These are phyloP conservation scores for Ceratopteris richardii DNA, from an alignment of 75 land plant species.

Conservation along the genomic window DNA sequence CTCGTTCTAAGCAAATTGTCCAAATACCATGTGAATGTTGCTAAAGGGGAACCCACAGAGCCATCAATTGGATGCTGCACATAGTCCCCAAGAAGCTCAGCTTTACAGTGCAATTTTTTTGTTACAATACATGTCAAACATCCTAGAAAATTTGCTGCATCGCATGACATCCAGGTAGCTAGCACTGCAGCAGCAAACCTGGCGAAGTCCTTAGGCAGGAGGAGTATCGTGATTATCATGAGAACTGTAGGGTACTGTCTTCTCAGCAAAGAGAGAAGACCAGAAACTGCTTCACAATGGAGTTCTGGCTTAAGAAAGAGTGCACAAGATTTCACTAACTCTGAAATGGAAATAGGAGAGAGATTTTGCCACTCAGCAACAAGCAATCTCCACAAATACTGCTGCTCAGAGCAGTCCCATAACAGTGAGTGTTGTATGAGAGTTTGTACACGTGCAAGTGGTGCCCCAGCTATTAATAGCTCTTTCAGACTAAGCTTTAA, in stretches of 20 bases:
- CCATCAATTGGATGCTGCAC: too few species aligned
- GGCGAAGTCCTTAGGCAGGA: conserved; percentile 17
- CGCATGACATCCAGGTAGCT: conserved; percentile 17
- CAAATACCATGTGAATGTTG: too few species aligned
- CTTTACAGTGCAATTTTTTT: too few species aligned
- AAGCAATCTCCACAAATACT: conserved; percentile 31
- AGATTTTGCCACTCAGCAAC: conserved; percentile 24
- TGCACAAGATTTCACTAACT: conserved; percentile 17
- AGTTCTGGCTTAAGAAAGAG: conserved; percentile 11
- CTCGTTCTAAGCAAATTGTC: too few species aligned
- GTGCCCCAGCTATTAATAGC: conserved; percentile 18
- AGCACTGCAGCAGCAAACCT: conserved; percentile 20
- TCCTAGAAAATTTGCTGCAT: neutral
- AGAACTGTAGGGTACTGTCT: conserved; percentile 12
- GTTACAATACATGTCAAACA: neutral
- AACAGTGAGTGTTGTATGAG: conserved; percentile 16
- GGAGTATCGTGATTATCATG: conserved; percentile 17
- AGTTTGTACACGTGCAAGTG: conserved; percentile 6
- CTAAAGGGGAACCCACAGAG: too few species aligned
- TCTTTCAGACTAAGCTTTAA: conserved; percentile 23
- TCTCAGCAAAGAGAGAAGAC: conserved; percentile 17
- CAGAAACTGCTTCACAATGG: conserved; percentile 27
- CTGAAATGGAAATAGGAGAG: neutral
- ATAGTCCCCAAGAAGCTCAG: too few species aligned
- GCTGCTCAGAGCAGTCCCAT: conserved; percentile 34